Percentiles rank a stretch among this genome's conserved stretches.
Conservation (phyloP, 2,329 filamentous ascomycete species). For the Emergomyces pasteurianus region DNA sequence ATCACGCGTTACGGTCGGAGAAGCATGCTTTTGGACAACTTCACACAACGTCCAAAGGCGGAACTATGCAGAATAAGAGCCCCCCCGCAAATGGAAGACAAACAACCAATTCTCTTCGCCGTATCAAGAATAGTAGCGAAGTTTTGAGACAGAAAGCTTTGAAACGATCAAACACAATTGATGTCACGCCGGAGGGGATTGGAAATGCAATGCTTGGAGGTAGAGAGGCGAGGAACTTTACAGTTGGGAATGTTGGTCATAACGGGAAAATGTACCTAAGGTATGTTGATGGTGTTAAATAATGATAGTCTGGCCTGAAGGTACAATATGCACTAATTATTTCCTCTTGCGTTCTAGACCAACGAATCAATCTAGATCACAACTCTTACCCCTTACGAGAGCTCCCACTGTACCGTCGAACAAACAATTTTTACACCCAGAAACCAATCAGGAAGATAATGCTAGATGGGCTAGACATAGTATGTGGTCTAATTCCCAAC, state of each 20-base stretch:
- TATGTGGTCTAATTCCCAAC: constrained; percentile 31
- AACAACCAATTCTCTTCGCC: constrained; percentile 25
- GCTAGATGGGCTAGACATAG: constrained; percentile 21
- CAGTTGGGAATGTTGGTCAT: constrained; percentile 70
- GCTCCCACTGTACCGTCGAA: constrained; percentile 47
- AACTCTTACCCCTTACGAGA: constrained; percentile 21
- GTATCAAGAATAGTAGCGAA: constrained; percentile 43
- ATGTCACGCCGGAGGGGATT: constrained; percentile 48
- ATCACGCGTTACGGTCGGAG: constrained; percentile 12
- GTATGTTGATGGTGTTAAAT: constrained; percentile 37
- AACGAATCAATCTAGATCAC: constrained; percentile 24
- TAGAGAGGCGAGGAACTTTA: constrained; percentile 60
- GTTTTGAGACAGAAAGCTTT: constrained; percentile 28
- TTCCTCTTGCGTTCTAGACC: constrained; percentile 17
- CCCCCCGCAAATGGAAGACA: constrained; percentile 22
- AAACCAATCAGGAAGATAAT: constrained; percentile 19
- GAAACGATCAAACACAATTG: constrained; percentile 39
- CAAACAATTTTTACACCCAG: constrained; percentile 40
- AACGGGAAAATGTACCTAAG: constrained; percentile 73
- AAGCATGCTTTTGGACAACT: constrained; percentile 23
- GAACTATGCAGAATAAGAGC: constrained; percentile 19
- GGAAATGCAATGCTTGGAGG: constrained; percentile 49
- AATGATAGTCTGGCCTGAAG: constrained; percentile 8
- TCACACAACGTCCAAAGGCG: constrained; percentile 27
- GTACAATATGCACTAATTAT: constrained; percentile 5